A percentile compares a stretch with the other conserved stretches of the same genome.
Conservation (phyloP, 148 eudicot genomes). For the Rhododendron mucronatum region DNA sequence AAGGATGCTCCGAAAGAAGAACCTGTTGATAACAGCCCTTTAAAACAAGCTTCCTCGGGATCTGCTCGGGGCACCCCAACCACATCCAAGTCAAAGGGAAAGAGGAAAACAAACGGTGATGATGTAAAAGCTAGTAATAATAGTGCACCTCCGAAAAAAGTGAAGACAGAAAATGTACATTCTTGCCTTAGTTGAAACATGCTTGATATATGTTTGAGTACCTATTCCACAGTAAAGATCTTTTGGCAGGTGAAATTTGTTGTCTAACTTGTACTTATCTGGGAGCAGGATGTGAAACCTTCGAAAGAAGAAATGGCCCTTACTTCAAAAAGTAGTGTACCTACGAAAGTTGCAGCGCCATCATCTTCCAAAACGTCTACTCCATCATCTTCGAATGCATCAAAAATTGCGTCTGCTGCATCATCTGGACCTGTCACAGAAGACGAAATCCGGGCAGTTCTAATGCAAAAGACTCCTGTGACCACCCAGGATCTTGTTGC, state of each 20-base stretch:
- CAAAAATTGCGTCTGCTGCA: constrained; percentile 22
- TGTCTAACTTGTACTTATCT: constrained; percentile 9
- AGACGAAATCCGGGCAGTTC: constrained; percentile 84
- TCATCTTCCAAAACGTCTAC: constrained; percentile 28
- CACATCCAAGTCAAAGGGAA: constrained; percentile 83
- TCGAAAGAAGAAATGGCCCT: constrained; percentile 43
- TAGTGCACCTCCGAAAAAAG: constrained; percentile 61
- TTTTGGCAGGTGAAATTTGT: neutral
- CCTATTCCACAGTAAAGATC: neutral
- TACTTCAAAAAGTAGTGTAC: constrained; percentile 34
- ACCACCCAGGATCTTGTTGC: constrained; percentile 87
- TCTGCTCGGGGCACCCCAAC: constrained; percentile 65
- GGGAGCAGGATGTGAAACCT: constrained; percentile 58
- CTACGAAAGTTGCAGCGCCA: constrained; percentile 37
- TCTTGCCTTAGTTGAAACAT: neutral
- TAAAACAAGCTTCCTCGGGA: constrained; percentile 47
- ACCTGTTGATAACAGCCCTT: constrained; percentile 67
- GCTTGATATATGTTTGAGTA: neutral
- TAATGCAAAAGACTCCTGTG: constrained; percentile 61
- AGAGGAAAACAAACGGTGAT: constrained; percentile 68
- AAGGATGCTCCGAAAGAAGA: constrained; percentile 81
- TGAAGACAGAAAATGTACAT: constrained; percentile 74
- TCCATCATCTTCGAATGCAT: constrained; percentile 31
- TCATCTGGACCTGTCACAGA: constrained; percentile 82
- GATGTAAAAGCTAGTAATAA: constrained; percentile 52